A percentile compares a stretch with the other conserved stretches of the same genome.
Conservation (phyloP, 331 rosid species). For the Prunus yedoensis region DNA sequence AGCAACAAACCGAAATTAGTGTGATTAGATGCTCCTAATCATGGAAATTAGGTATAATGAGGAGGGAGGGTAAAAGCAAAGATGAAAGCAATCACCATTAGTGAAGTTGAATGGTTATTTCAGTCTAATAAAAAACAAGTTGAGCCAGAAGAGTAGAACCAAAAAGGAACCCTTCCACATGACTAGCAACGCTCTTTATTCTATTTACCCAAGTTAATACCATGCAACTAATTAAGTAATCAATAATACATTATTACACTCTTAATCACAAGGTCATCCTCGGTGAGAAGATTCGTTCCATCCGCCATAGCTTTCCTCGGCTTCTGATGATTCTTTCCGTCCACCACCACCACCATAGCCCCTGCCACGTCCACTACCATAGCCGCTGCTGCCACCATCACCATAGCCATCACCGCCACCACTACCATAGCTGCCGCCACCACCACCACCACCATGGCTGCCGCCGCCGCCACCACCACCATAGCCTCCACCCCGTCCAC, state of each 20-base stretch:
- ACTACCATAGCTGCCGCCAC: neutral
- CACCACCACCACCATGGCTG: neutral
- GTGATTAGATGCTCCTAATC: neutral
- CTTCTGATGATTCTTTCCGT: neutral
- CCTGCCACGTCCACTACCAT: neutral
- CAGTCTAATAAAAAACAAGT: no score
- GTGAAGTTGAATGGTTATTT: neutral
- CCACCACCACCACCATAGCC: neutral
- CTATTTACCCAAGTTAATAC: neutral
- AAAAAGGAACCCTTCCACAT: neutral
- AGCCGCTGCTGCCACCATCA: neutral
- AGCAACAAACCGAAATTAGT: neutral
- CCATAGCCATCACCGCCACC: neutral
- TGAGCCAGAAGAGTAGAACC: neutral
- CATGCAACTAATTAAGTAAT: neutral
- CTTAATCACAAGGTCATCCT: neutral
- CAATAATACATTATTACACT: neutral
- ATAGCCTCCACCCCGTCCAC: neutral
- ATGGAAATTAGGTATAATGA: neutral
- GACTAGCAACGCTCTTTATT: neutral
- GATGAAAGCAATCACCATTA: neutral
- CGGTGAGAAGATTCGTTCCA: conserved; percentile 40
- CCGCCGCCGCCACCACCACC: neutral
- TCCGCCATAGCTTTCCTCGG: conserved; percentile 45
- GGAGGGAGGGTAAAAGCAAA: neutral